Evolutionary conservation across 169 alveolate genomes (phyloP).

Genomic region (Cytauxzoon felis): DNA sequence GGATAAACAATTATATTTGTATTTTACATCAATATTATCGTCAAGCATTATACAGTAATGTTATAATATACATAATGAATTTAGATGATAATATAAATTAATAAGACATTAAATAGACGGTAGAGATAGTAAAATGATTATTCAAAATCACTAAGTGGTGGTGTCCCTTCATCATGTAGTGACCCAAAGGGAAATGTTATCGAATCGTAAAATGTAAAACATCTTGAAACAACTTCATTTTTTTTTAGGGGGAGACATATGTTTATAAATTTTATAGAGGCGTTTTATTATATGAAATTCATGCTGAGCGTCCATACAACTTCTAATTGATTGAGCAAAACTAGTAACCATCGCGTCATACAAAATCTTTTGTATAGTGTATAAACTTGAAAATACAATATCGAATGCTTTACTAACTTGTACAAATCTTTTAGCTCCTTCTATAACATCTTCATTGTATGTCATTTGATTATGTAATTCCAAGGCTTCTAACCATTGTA

Average conservation of each 20-base stretch:
- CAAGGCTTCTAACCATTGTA: slow-evolving; percentile 57
- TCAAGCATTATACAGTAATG: too few relatives aligned
- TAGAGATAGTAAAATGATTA: too few relatives aligned
- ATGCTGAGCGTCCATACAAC: slow-evolving; percentile 47
- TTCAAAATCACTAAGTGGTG: slow-evolving; percentile 62
- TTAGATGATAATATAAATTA: too few relatives aligned
- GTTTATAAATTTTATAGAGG: slow-evolving; percentile 32
- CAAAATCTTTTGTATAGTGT: slow-evolving; percentile 30
- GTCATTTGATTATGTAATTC: neutral
- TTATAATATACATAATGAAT: too few relatives aligned
- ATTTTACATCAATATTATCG: too few relatives aligned
- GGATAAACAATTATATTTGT: too few relatives aligned
- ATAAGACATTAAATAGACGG: too few relatives aligned
- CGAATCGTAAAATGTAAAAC: slow-evolving; percentile 35
- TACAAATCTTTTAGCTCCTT: slow-evolving; percentile 2
- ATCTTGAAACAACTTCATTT: slow-evolving; percentile 20
- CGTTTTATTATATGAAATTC: slow-evolving; percentile 49
- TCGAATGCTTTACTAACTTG: slow-evolving; percentile 6
- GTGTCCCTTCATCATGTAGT: slow-evolving; percentile 63
- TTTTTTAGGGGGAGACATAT: slow-evolving; percentile 5
- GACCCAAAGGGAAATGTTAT: slow-evolving; percentile 58
- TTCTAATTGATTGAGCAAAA: slow-evolving; percentile 48
- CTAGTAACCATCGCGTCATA: slow-evolving; percentile 50
- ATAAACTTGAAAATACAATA: slow-evolving; percentile 26
- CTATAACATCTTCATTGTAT: neutral